phyloP scores from a whole-genome alignment of 257 asterid species.

The Solanum pinnatisectum region DNA sequence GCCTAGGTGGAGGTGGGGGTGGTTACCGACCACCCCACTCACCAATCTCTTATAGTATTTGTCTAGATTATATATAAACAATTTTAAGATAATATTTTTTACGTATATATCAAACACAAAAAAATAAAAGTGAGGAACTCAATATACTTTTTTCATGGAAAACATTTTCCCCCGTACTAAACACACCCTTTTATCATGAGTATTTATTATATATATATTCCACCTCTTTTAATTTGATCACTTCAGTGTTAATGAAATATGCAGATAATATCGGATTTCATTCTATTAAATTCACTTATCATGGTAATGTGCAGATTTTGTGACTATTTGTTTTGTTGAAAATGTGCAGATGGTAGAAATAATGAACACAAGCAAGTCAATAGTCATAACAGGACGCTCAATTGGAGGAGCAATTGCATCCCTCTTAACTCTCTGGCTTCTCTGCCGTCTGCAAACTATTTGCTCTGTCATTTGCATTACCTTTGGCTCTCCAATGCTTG shows the following conservation, averaged over 20 bases:
- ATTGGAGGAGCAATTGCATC: constrained; percentile 80
- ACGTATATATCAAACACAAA: not conserved
- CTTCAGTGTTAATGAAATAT: not conserved
- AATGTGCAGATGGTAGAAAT: constrained; percentile 55
- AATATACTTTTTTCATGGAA: too few species aligned
- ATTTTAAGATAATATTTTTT: not conserved
- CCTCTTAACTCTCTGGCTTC: constrained; percentile 69
- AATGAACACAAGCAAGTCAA: constrained; percentile 42
- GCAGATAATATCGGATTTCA: not conserved
- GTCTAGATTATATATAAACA: too few species aligned
- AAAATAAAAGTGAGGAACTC: not conserved
- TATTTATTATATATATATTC: not conserved
- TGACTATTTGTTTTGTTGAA: not conserved
- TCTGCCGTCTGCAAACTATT: constrained; percentile 26
- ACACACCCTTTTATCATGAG: not conserved
- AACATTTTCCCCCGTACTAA: not conserved
- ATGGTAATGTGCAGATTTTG: not conserved
- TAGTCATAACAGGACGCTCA: constrained; percentile 68
- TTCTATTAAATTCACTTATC: not conserved
- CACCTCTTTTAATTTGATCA: not conserved
- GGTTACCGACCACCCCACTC: too few species aligned
- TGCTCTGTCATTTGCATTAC: constrained; percentile 54
- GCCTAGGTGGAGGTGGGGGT: too few species aligned
- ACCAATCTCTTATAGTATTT: too few species aligned
- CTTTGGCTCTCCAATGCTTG: constrained; percentile 77